Conservation (phyloP, 768 basidiomycete species). For the Pisolithus tinctorius region DNA sequence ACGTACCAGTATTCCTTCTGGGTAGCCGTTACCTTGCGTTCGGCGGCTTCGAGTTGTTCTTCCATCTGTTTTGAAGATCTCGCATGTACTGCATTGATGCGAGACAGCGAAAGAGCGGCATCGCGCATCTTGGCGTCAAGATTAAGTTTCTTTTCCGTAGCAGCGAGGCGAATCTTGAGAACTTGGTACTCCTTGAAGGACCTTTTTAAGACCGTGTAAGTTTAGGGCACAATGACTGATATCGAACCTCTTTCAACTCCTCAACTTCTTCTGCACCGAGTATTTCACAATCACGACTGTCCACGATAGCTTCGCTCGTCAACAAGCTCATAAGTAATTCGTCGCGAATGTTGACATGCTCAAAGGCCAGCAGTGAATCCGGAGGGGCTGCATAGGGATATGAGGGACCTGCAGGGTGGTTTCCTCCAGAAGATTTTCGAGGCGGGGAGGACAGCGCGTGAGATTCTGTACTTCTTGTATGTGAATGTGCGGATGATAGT, state of each 20-base stretch:
- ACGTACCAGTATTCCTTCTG: slow-evolving; percentile 69
- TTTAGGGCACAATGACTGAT: slow-evolving; percentile 14
- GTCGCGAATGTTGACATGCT: slow-evolving; percentile 56
- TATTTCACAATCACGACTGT: slow-evolving; percentile 76
- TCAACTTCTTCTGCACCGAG: slow-evolving; percentile 69
- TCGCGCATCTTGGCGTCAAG: slow-evolving; percentile 87
- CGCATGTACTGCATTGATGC: slow-evolving; percentile 53
- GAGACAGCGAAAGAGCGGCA: slow-evolving; percentile 69
- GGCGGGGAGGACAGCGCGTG: slow-evolving; percentile 10
- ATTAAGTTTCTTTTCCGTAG: slow-evolving; percentile 65
- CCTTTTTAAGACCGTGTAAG: slow-evolving; percentile 6
- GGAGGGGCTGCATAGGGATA: slow-evolving; percentile 30
- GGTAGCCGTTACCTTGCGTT: slow-evolving; percentile 59
- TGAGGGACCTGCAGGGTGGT: slow-evolving; percentile 31
- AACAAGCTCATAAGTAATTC: slow-evolving; percentile 85
- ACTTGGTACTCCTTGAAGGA: slow-evolving; percentile 62
- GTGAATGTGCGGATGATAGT: slow-evolving; percentile 14
- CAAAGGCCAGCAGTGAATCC: slow-evolving; percentile 29
- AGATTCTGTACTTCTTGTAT: slow-evolving; percentile 19
- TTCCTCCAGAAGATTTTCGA: slow-evolving; percentile 7
- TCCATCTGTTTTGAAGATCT: slow-evolving; percentile 56
- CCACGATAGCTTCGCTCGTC: slow-evolving; percentile 91
- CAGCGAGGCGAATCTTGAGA: slow-evolving; percentile 57
- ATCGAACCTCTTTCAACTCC: slow-evolving; percentile 59
- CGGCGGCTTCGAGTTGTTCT: slow-evolving; percentile 70